Base-by-base conservation (phyloP, 495 filamentous ascomycete genomes). In the Penicillium argentinense region DNA sequence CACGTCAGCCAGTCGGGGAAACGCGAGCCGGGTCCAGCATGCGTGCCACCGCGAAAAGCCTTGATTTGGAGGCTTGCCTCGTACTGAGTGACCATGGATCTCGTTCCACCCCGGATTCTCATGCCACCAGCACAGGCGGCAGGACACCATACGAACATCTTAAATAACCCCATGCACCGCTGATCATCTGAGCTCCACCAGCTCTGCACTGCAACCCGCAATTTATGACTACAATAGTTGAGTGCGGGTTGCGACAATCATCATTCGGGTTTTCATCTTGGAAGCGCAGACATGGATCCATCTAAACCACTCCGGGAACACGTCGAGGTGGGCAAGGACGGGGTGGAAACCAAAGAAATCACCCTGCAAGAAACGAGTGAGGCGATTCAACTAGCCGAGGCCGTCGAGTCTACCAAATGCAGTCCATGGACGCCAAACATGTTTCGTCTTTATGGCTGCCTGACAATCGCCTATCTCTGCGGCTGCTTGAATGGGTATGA, bases 401-500 rank as follows among this genome's bases (percentile, higher is more conserved):
- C 27, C 2, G 47, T 43, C 11, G 28, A 11, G 29, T 23, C 48
- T 17, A 47, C 34, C 11, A 54, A 59, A 2, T 56, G 49, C 37
- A 59, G 30, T 17, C 59, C 56, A 19, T 62, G 41, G 41, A 56
- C 59, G 4, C 14, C 23, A 22, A 47, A 26, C 28, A 55, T 62
- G 51, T 33, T 59, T 25, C 51, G 56, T 21, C 49, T 59, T 3
- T 62, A 59, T 19, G 25, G 45, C n/a, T 42, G 43, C 18, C 33
- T 62, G 9, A 9, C 48, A 8, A 41, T 62, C 11, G 44, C 45
- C 14, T 62, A 56, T 33, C 47, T 62, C 0, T 62, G 58, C 38
- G 58, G 47, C 5, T 49, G 43, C 22, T 23, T 62, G 21, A 80
- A 79, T 42, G 77, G 77, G 3, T 80, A 72, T 45, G 77, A 81